Evolutionary conservation across 768 basidiomycete species (phyloP).

Genomic region (Neoboletus subvelutipes): DNA sequence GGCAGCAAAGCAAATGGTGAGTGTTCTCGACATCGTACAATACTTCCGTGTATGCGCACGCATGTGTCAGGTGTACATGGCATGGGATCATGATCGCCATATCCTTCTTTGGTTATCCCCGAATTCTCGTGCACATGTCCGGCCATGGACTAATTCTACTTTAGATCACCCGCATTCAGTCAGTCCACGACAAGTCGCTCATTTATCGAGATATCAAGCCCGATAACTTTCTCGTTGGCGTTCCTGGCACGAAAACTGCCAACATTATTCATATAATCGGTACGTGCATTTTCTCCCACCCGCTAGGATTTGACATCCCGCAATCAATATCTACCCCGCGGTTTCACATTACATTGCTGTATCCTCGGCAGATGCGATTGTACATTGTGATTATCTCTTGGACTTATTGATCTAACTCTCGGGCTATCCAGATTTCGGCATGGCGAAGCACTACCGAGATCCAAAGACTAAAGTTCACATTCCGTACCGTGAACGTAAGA

Average conservation of each 20-base stretch:
- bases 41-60: slow-evolving; percentile 2
- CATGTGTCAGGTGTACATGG: background rate
- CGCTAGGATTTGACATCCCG: slow-evolving; percentile 8
- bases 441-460: slow-evolving; percentile 99
- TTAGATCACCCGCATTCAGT: slow-evolving; percentile 93
- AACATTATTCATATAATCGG: slow-evolving; percentile 87
- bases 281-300: slow-evolving; percentile 37
- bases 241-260: slow-evolving; percentile 86
- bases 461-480: slow-evolving; percentile 98
- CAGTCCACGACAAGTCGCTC: slow-evolving; percentile 96
- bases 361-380: slow-evolving; percentile 2
- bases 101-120: slow-evolving; percentile 7
- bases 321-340: slow-evolving; percentile 1
- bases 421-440: slow-evolving; percentile 78
- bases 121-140: background rate
- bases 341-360: slow-evolving; percentile 1
- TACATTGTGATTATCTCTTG: background rate
- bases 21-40: slow-evolving; percentile 18
- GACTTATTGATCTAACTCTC: slow-evolving; percentile 9
- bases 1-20: slow-evolving; percentile 98
- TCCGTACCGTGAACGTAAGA: slow-evolving; percentile 98
- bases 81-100: background rate
- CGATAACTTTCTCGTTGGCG: slow-evolving; percentile 97
- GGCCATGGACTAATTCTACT: slow-evolving; percentile 8
- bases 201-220: slow-evolving; percentile 99